These are phyloP conservation scores for Leucocoprinus leucothites DNA, from an alignment of 768 basidiomycete genomes.

Conservation along the genomic window DNA sequence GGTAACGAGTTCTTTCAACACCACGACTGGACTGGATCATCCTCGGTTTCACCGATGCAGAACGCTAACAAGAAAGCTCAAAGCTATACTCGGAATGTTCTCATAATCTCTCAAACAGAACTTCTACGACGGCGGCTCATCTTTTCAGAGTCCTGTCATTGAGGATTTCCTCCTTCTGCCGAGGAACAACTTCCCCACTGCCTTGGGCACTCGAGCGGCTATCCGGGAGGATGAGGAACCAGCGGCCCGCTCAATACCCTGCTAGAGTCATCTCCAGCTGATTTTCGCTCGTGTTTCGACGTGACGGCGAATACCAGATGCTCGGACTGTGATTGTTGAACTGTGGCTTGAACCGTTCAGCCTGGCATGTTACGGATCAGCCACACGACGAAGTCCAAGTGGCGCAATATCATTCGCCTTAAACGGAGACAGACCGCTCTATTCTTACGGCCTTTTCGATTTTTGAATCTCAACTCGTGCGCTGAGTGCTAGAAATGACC, in stretches of 20 bases:
- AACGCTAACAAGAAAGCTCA: neutral
- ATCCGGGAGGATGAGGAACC: neutral
- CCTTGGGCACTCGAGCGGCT: neutral
- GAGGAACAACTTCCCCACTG: neutral
- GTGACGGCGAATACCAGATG: neutral
- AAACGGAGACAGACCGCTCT: neutral
- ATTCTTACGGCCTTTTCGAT: neutral
- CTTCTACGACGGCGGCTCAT: neutral
- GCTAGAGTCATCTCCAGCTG: neutral
- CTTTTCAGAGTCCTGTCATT: neutral
- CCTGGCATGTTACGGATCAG: neutral
- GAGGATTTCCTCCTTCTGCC: constrained; percentile 4
- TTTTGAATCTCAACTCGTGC: neutral
- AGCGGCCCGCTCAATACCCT: constrained; percentile 1
- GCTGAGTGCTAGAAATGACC: neutral
- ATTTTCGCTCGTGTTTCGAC: neutral
- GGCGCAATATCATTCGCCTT: neutral
- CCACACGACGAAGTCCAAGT: neutral
- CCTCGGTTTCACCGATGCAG: neutral
- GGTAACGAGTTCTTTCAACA: neutral
- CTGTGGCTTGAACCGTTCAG: neutral
- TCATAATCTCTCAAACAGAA: neutral
- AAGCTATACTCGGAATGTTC: neutral
- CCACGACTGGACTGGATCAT: constrained; percentile 7
- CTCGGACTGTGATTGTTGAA: neutral